Conservation (phyloP, 345 rosid genomes). For the Leavenworthia alabamica region DNA sequence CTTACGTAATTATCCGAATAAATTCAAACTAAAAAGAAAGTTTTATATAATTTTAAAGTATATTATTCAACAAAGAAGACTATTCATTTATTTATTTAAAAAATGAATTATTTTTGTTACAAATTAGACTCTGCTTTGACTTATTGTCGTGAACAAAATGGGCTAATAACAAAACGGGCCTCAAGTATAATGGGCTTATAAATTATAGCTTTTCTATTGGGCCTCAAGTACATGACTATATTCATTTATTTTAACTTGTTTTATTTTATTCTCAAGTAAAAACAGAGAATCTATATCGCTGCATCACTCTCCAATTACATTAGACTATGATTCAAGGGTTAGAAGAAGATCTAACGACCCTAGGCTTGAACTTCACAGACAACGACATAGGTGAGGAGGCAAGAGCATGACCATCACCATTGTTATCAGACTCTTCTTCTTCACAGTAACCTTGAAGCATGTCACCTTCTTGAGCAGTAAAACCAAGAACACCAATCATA, state of each 20-base stretch:
- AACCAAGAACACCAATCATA: slow-evolving; percentile 52
- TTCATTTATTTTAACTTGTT: no score
- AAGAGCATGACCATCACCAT: slow-evolving; percentile 6
- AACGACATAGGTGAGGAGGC: slow-evolving; percentile 22
- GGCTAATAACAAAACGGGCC: not conserved
- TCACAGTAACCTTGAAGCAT: slow-evolving; percentile 70
- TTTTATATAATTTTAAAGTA: no score
- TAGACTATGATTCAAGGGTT: slow-evolving; percentile 5
- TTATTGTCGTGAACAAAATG: not conserved
- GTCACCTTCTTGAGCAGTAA: slow-evolving; percentile 56
- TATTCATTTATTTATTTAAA: no score
- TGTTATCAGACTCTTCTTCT: slow-evolving; percentile 2
- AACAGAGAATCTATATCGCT: no score
- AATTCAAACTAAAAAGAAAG: no score
- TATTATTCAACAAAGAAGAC: no score
- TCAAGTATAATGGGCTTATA: not conserved
- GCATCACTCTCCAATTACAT: no score
- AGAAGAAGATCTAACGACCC: slow-evolving; percentile 10
- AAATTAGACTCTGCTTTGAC: no score
- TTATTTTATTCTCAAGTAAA: no score
- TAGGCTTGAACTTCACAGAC: slow-evolving; percentile 8
- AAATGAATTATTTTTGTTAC: no score
- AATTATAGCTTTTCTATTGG: not conserved
- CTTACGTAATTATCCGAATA: no score
- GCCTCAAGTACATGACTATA: no score